Conservation (phyloP, 2,329 filamentous ascomycete species). For the Claviceps maximensis region DNA sequence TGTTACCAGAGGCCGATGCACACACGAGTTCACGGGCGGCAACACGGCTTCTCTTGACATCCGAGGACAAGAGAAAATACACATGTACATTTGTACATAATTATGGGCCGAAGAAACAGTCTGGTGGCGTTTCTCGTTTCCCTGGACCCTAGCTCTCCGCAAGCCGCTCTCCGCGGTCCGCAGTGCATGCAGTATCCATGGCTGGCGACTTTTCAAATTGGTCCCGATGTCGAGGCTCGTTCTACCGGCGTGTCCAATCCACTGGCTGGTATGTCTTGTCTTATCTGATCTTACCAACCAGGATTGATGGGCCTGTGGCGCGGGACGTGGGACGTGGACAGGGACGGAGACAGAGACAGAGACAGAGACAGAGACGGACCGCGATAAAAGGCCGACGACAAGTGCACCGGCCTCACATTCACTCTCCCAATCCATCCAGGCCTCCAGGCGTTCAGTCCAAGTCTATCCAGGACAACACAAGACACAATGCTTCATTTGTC, state of each 20-base stretch:
- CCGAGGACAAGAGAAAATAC: too few species aligned
- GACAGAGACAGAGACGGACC: too few species aligned
- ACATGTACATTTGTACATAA: neutral
- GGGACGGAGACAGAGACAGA: too few species aligned
- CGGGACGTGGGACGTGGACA: too few species aligned
- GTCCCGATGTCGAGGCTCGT: too few species aligned
- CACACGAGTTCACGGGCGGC: neutral
- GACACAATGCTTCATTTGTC: conserved; percentile 20
- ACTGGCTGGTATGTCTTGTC: neutral
- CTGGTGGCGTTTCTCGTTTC: neutral
- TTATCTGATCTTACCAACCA: neutral
- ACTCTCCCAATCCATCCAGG: neutral
- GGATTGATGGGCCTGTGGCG: too few species aligned
- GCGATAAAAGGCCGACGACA: neutral
- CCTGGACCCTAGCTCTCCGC: neutral
- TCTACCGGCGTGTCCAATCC: neutral
- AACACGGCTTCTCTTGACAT: neutral
- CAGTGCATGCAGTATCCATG: neutral
- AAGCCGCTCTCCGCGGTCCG: too few species aligned
- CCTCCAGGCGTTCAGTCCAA: neutral
- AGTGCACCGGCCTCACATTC: neutral
- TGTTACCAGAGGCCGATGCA: neutral
- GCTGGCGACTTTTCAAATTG: neutral
- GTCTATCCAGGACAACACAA: neutral
- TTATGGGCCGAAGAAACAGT: neutral